Evolutionary conservation across 805 yeast species (phyloP), one percentile per base, ranked within the genome.

Genomic region (Saitoella complicata): DNA sequence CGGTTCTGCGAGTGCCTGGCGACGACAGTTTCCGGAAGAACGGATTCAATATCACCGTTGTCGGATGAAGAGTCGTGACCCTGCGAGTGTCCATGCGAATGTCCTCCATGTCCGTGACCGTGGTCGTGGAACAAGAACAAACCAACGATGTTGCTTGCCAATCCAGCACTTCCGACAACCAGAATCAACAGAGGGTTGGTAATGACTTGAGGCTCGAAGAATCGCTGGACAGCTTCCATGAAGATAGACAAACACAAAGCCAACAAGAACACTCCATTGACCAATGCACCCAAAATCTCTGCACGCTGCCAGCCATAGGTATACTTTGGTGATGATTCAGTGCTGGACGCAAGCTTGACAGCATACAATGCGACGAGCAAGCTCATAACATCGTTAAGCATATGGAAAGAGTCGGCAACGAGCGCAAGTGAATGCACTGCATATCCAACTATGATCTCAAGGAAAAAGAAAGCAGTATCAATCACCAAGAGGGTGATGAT

Each of bases 281-380:
- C 74, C 48, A 88, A 70, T 6, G 97, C 98, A 46, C 98, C 98
- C 49, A 88, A 69, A 44, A 88, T 87, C 62, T 88, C 98, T 5
- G 97, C 97, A 53, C 98, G 72, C 61, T 88, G 94, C 94, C 96
- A 85, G 11, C 98, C 98, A 56, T 91, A 88, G 2, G 97, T 91
- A 65, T 83, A 88, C 46, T 78, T 78, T 2, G 91, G 79, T 59
- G 85, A 91, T 1, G 95, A 91, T 31, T 77, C 75, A 55, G 76
- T 73, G 37, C 75, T 75, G 54, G 80, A 80, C 44, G 95, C 86
- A 8, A 86, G 95, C 49, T 74, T 74, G 13, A 91, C 97, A 0
- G 98, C 98, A 96, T 96, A 88, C 32, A 87, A 66, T 0, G 98
- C 98, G 42, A 88, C 86, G 12, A 87, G 51, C 34, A 88, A 68